Percentiles rank a stretch among this genome's conserved stretches.
Conservation (phyloP, 2,329 filamentous ascomycete species). For the Albifimbria verrucaria region DNA sequence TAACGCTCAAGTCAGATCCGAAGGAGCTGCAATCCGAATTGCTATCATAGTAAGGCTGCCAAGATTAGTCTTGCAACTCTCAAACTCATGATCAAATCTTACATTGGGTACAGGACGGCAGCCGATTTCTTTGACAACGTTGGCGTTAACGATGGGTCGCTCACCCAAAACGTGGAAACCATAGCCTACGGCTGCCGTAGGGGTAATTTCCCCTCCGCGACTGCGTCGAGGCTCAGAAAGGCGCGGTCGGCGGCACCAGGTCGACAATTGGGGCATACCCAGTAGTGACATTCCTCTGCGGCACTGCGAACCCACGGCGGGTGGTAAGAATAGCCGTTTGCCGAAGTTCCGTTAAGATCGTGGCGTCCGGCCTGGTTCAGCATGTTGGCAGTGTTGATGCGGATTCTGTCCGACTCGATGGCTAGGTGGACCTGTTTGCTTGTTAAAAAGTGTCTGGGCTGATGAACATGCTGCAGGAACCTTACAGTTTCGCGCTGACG, state of each 20-base stretch:
- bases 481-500: conserved; percentile 46
- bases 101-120: conserved; percentile 34
- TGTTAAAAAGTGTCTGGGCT: background rate
- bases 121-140: conserved; percentile 37
- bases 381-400: conserved; percentile 18
- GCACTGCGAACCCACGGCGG: conserved; percentile 35
- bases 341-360: background rate
- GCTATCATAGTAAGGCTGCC: background rate
- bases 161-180: conserved; percentile 44
- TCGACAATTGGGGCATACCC: conserved; percentile 48
- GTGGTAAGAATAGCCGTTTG: conserved; percentile 13
- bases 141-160: conserved; percentile 41
- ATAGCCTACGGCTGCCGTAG: conserved; percentile 48
- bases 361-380: conserved; percentile 13
- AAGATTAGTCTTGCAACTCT: background rate
- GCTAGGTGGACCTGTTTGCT: conserved; percentile 26
- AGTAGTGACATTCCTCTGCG: conserved; percentile 46
- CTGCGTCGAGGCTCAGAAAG: conserved; percentile 47
- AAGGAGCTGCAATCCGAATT: conserved; percentile 9
- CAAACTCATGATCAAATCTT: conserved; percentile 8
- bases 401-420: conserved; percentile 25
- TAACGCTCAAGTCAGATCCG: conserved; percentile 14
- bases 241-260: conserved; percentile 38
- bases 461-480: too few species aligned
- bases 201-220: conserved; percentile 47